A percentile compares a stretch with the other conserved stretches of the same genome.
phyloP scores from a whole-genome alignment of 2,329 filamentous ascomycete genomes.

The Paramyrothecium sp. region DNA sequence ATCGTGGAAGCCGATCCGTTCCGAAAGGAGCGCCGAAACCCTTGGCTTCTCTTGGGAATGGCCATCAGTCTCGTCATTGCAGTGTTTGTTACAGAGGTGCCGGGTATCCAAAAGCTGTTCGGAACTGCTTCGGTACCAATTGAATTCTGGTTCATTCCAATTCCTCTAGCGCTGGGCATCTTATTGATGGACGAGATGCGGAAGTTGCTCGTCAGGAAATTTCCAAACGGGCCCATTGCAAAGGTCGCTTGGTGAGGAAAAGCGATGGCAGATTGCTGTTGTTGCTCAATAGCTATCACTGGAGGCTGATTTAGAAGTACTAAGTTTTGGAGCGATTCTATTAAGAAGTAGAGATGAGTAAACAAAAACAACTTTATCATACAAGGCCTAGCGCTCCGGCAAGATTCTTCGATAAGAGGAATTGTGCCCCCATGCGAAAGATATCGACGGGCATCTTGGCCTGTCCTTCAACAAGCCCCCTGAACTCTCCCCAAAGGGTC shows the following conservation, averaged over 20 bases:
- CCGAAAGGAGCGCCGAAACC: slow-evolving; percentile 44
- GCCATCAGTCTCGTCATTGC: slow-evolving; percentile 47
- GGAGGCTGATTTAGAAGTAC: too few species aligned
- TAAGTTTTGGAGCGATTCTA: too few species aligned
- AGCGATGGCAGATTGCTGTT: too few species aligned
- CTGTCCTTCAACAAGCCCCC: too few species aligned
- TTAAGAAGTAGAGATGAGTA: too few species aligned
- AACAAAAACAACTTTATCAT: too few species aligned
- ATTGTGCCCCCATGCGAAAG: too few species aligned
- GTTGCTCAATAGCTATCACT: too few species aligned
- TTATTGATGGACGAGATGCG: slow-evolving; percentile 51
- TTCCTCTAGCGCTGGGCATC: slow-evolving; percentile 48
- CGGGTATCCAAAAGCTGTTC: slow-evolving; percentile 47
- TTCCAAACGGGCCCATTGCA: slow-evolving; percentile 42
- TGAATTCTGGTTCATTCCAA: slow-evolving; percentile 51
- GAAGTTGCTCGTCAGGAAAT: slow-evolving; percentile 46
- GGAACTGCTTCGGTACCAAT: slow-evolving; percentile 47
- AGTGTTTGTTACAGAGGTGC: slow-evolving; percentile 51
- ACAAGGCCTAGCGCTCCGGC: too few species aligned
- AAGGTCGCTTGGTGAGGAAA: slow-evolving; percentile 44
- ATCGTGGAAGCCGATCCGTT: slow-evolving; percentile 51
- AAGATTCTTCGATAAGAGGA: too few species aligned
- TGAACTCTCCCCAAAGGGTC: too few species aligned
- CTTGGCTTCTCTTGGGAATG: slow-evolving; percentile 45
- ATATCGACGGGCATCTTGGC: too few species aligned